Conservation (phyloP, 2,329 filamentous ascomycete species). For the Aspergillus jensenii region DNA sequence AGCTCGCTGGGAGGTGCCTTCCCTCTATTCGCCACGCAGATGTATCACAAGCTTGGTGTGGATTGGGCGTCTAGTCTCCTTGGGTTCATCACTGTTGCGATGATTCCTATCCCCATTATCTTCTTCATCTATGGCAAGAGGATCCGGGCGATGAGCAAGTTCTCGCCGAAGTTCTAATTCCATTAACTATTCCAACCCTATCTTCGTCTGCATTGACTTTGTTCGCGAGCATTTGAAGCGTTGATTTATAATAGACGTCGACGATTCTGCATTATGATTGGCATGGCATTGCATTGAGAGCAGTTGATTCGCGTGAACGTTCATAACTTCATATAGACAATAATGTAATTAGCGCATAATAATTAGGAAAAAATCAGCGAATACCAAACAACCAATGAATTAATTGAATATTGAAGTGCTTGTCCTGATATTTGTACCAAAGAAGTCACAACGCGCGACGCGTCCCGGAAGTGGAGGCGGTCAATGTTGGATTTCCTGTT, state of each 20-base stretch:
- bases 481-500: slow-evolving; percentile 5
- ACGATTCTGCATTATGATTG: background rate
- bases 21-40: slow-evolving; percentile 30
- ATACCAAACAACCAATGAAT: background rate
- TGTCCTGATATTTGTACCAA: background rate
- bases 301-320: background rate
- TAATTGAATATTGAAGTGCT: background rate
- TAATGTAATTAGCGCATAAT: background rate
- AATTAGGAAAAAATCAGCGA: background rate
- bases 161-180: slow-evolving; percentile 26
- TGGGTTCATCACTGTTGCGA: slow-evolving; percentile 36
- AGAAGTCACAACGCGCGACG: slow-evolving; percentile 4
- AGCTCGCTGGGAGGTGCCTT: slow-evolving; percentile 33
- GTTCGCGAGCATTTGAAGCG: background rate
- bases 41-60: slow-evolving; percentile 38
- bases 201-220: background rate
- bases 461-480: slow-evolving; percentile 7
- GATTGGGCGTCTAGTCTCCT: slow-evolving; percentile 38
- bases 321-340: background rate
- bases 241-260: background rate
- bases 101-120: slow-evolving; percentile 48
- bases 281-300: slow-evolving; percentile 1
- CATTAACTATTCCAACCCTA: background rate
- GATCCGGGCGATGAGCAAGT: slow-evolving; percentile 48
- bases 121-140: slow-evolving; percentile 48